Percentiles rank a stretch among this genome's conserved stretches.
These are phyloP conservation scores for Pterula multifida DNA, from an alignment of 1,284 basidiomycete species.

Conservation along the genomic window DNA sequence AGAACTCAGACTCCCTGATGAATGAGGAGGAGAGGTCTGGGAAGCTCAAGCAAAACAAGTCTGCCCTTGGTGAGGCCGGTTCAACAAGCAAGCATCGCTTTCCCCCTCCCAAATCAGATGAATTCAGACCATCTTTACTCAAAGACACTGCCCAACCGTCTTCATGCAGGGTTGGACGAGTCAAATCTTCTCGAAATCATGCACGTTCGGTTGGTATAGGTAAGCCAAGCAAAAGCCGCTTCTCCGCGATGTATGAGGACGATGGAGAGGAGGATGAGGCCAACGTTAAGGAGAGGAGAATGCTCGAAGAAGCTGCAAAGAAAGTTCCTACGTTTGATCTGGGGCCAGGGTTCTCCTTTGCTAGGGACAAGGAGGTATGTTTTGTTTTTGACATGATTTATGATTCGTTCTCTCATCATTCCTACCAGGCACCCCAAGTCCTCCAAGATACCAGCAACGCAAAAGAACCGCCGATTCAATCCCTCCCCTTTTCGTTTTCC, in stretches of 20 bases:
- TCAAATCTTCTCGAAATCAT: slow-evolving; percentile 40
- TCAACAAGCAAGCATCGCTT: slow-evolving; percentile 15
- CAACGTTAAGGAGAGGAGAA: slow-evolving; percentile 27
- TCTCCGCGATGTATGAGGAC: slow-evolving; percentile 57
- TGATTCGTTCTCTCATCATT: neutral
- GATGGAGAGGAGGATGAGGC: slow-evolving; percentile 41
- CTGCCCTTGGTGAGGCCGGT: slow-evolving; percentile 13
- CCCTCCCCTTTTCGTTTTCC: slow-evolving; percentile 54
- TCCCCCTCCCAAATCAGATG: slow-evolving; percentile 14
- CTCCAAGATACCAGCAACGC: slow-evolving; percentile 19
- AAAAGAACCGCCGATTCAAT: slow-evolving; percentile 52
- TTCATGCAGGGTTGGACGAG: slow-evolving; percentile 54
- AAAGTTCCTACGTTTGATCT: slow-evolving; percentile 44
- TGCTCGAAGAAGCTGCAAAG: slow-evolving; percentile 39
- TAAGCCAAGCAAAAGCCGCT: slow-evolving; percentile 31
- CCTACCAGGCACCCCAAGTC: neutral
- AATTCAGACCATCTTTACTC: slow-evolving; percentile 14
- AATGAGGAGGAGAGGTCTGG: slow-evolving; percentile 8
- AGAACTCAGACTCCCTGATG: slow-evolving; percentile 7
- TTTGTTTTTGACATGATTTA: neutral
- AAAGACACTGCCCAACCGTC: slow-evolving; percentile 24
- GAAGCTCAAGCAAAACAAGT: slow-evolving; percentile 10
- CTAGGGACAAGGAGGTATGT: slow-evolving; percentile 20
- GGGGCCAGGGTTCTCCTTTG: slow-evolving; percentile 56
- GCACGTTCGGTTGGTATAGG: slow-evolving; percentile 23